Base-by-base conservation (phyloP, 2,329 filamentous ascomycete species). In the Pestalotiopsis sp. region DNA sequence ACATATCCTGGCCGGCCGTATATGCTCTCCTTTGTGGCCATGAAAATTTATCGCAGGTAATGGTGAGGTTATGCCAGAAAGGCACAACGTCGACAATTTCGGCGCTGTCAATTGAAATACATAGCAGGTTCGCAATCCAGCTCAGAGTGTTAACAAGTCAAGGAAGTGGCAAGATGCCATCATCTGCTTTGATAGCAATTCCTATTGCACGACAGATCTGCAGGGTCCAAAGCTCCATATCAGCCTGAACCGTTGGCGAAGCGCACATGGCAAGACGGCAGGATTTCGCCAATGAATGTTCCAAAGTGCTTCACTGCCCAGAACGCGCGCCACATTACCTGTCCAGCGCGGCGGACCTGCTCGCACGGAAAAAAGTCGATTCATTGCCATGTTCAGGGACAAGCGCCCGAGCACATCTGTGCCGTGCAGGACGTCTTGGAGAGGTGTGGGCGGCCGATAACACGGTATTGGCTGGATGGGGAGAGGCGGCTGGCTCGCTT, bases 341-440 rank as follows among this genome's bases (percentile, higher is more conserved):
- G 13, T 27, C 57, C 20, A 59, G 23, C 57, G 23, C 20, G n/a
- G 11, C 23, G 27, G 23, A 27, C 11, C 14, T n/a, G 45, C 17
- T 52, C 11, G 25, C 31, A 27, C 20, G 5, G 45, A 20, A 52
- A 52, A 52, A n/a, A n/a, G 45, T 52, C 62, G 38, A 64, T 20
- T 39, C n/a, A 38, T 23, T 64, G 27, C 38, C 62, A 39, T 64
- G 38, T 64, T 25, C 62, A 64, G 41, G 20, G 41, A 52, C 38
- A 38, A 49, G 62, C 14, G 11, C 39, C 62, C 62, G 41, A 64
- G 62, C 62, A 25, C 62, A 52, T 52, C 62, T 45, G 62, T 64
- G 62, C 62, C 41, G 62, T 52, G 62, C 62, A 52, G 17, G n/a
- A 17, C 60, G 38, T 36, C 57, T 17, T 36, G 23, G 20, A 20